These are phyloP conservation scores for Coix lacrymajobi DNA, from an alignment of 176 grass and related monocot species.

Conservation along the genomic window DNA sequence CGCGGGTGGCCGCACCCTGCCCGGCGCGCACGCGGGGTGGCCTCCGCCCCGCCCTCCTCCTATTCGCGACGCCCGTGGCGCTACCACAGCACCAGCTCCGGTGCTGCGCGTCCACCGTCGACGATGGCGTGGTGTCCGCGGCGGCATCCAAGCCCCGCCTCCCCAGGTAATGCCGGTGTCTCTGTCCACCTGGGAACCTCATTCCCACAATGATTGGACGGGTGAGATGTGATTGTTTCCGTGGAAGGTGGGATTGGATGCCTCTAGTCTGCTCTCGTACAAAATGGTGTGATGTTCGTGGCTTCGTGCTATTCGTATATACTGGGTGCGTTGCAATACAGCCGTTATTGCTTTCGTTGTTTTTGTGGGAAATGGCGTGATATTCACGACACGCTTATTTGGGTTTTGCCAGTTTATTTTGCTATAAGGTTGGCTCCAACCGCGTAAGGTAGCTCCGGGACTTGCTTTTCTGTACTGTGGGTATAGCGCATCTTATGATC, in stretches of 20 bases:
- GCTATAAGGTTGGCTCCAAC: not conserved
- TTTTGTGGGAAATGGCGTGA: not conserved
- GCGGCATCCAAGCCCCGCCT: not conserved
- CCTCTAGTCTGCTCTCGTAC: not conserved
- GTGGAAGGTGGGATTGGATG: not conserved
- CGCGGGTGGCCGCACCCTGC: not conserved
- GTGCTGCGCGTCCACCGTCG: slow-evolving; percentile 40
- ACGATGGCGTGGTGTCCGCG: slow-evolving; percentile 16
- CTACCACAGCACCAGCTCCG: not conserved
- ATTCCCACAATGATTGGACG: not conserved
- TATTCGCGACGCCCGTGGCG: not conserved
- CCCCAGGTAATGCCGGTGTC: slow-evolving; percentile 22
- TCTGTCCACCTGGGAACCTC: not conserved
- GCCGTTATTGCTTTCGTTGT: not conserved
- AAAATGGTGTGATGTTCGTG: not conserved
- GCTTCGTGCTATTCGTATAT: not conserved
- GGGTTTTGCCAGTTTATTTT: not conserved
- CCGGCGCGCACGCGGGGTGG: not conserved
- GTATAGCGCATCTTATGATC: not conserved
- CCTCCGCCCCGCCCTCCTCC: slow-evolving; percentile 9
- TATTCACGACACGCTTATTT: not conserved
- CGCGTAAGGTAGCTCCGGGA: not conserved
- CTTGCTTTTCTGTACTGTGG: not conserved
- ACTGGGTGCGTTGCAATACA: not conserved
- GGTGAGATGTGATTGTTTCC: not conserved